phyloP scores from a whole-genome alignment of 176 grass and related monocot species.

The Cenchrus fungigraminus region DNA sequence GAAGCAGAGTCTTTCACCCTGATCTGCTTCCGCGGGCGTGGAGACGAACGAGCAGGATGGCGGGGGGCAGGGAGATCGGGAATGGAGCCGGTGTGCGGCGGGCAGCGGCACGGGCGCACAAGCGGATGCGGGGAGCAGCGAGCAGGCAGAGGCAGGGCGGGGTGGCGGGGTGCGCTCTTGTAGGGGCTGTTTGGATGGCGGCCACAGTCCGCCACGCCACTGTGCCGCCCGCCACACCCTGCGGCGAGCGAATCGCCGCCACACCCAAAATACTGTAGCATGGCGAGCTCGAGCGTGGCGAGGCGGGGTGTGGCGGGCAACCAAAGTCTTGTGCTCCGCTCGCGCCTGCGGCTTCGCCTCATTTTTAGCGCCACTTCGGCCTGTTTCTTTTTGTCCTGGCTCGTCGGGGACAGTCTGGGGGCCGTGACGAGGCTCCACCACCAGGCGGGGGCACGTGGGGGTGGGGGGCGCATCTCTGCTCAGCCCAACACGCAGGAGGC shows the following conservation, averaged over 20 bases:
- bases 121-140: slow-evolving; percentile 27
- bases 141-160: not conserved
- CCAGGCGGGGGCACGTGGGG: slow-evolving; percentile 52
- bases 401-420: slow-evolving; percentile 34
- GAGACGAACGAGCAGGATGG: not conserved
- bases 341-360: slow-evolving; percentile 3
- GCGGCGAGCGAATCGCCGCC: too few relatives aligned
- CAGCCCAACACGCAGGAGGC: not conserved
- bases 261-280: too few relatives aligned
- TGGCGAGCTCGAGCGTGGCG: too few relatives aligned
- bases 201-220: too few relatives aligned
- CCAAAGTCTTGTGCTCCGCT: slow-evolving; percentile 17
- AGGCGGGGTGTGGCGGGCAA: too few relatives aligned
- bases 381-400: slow-evolving; percentile 56
- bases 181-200: too few relatives aligned
- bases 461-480: not conserved
- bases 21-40: slow-evolving; percentile 16
- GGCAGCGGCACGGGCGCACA: slow-evolving; percentile 26
- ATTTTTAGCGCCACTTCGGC: slow-evolving; percentile 48
- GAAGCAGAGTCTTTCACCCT: not conserved
- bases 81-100: not conserved
- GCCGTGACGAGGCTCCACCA: not conserved
- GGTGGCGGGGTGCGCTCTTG: slow-evolving; percentile 23
- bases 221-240: too few relatives aligned
- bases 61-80: not conserved